A percentile compares a stretch with the other conserved stretches of the same genome.
phyloP scores from a whole-genome alignment of 1,139 yeast genomes.

The Blastobotrys illinoisensis region DNA sequence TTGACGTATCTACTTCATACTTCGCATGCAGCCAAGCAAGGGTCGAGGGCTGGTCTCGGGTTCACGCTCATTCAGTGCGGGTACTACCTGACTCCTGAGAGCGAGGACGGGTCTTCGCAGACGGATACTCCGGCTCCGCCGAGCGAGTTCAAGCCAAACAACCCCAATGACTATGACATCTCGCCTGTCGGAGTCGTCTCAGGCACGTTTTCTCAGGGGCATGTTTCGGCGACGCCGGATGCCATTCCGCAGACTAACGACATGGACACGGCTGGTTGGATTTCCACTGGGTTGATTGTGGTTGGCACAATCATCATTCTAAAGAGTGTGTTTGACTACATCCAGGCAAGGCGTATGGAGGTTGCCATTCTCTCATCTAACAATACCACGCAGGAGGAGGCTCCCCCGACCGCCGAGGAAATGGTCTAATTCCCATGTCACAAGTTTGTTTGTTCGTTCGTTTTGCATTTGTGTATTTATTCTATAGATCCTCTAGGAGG shows the following conservation, averaged over 20 bases:
- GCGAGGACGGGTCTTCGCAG: conserved; percentile 27
- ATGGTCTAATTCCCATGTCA: conserved; percentile 6
- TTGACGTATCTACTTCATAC: conserved; percentile 88
- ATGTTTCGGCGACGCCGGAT: conserved; percentile 14
- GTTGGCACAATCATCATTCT: conserved; percentile 63
- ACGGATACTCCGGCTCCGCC: conserved; percentile 35
- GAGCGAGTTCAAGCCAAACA: conserved; percentile 31
- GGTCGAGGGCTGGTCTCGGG: conserved; percentile 91
- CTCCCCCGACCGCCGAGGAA: conserved; percentile 6
- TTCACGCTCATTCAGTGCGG: conserved; percentile 77
- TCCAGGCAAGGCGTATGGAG: conserved; percentile 75
- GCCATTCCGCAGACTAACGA: conserved; percentile 1
- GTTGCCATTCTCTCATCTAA: conserved; percentile 38
- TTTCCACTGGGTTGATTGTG: conserved; percentile 55
- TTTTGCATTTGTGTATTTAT: not conserved
- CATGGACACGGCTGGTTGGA: conserved; percentile 18
- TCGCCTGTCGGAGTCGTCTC: conserved; percentile 30
- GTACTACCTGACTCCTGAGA: conserved; percentile 58
- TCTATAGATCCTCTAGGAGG: not conserved
- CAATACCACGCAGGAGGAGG: conserved; percentile 7
- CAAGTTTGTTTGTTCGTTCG: not conserved
- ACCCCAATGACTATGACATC: conserved; percentile 37
- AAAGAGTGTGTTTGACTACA: conserved; percentile 66
- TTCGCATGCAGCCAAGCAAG: conserved; percentile 95
- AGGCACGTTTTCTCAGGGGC: conserved; percentile 21